These are phyloP conservation scores for Russula foetens DNA, from an alignment of 768 basidiomycete genomes.

Conservation along the genomic window DNA sequence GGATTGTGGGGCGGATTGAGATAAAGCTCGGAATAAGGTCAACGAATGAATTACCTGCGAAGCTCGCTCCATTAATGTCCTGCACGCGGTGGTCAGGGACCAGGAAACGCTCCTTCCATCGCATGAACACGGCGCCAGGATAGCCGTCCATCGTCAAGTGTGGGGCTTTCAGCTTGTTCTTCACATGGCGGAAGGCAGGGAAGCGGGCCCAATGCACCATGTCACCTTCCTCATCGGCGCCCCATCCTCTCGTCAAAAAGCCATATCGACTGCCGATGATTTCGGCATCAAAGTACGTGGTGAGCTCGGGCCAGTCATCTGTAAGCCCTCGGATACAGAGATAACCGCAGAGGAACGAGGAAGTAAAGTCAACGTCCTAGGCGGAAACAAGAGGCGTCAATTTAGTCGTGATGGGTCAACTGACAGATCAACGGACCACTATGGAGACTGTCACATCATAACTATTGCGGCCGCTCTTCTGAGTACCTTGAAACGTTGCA, in stretches of 20 bases:
- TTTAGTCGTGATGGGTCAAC: not conserved
- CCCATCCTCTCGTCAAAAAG: slow-evolving; percentile 86
- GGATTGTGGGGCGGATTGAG: slow-evolving; percentile 5
- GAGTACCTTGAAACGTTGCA: slow-evolving; percentile 81
- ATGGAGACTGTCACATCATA: slow-evolving; percentile 94
- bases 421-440: slow-evolving; percentile 50
- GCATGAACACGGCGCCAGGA: slow-evolving; percentile 83
- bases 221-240: slow-evolving; percentile 86
- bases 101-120: slow-evolving; percentile 95
- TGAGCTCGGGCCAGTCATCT: slow-evolving; percentile 90
- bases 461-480: slow-evolving; percentile 88
- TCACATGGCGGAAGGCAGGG: slow-evolving; percentile 79
- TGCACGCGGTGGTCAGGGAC: slow-evolving; percentile 92
- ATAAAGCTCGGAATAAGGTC: not conserved
- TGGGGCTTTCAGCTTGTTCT: slow-evolving; percentile 70
- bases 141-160: slow-evolving; percentile 74
- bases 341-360: slow-evolving; percentile 84
- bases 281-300: slow-evolving; percentile 95
- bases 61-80: slow-evolving; percentile 92
- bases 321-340: slow-evolving; percentile 89
- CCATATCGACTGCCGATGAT: slow-evolving; percentile 89
- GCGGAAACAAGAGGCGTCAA: slow-evolving; percentile 1
- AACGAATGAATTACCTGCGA: slow-evolving; percentile 58
- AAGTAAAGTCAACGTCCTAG: slow-evolving; percentile 84
- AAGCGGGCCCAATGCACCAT: slow-evolving; percentile 93